Evolutionary conservation across 352 stramenopile genomes (phyloP), one percentile per base, ranked within the genome.

Genomic region (Saprolegnia parasitica): DNA sequence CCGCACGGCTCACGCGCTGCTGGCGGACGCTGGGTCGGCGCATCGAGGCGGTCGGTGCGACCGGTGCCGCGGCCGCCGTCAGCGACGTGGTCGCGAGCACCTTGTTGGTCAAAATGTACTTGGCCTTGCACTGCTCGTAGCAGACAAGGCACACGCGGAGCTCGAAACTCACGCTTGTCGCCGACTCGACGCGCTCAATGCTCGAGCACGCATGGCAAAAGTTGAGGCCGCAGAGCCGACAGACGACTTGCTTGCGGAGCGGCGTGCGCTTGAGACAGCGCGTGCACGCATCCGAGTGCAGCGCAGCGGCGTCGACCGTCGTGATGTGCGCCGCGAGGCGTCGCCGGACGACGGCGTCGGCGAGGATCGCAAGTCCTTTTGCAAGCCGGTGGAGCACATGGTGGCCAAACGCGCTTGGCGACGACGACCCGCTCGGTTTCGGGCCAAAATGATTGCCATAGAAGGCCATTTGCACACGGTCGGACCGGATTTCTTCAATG

Each of bases 81-180:
- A 37, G 16, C 24, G 20, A 39, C 39, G 23, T 68, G 21, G 45
- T 68, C 29, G 39, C 20, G 39, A 21, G 18, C 23, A 46, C 37
- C 46, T 58, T 68, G 62, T 58, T 68, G 62, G 39, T 68, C 5
- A 58, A 42, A 16, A 58, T 35, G 23, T 56, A 68, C 16, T 68
- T 68, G 16, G 62, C 46, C 24, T 68, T 49, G 62, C 42, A 60
- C 24, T 68, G 62, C 50, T 23, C 62, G 20, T 56, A 47, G 23
- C 62, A 68, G 21, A 68, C 40, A n/a, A 11, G 23, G 24, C 62
- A 68, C 26, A 68, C 62, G 1, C 62, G 62, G 1, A 68, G 50
- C 15, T 68, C 62, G 29, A 60, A 57, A 4, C 16, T 18, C 5
- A 49, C 21, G 26, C 62, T 10, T 4, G 5, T n/a, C 23, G 42